Conservation (phyloP, 768 basidiomycete species). For the Dacryopinax primogenitus region DNA sequence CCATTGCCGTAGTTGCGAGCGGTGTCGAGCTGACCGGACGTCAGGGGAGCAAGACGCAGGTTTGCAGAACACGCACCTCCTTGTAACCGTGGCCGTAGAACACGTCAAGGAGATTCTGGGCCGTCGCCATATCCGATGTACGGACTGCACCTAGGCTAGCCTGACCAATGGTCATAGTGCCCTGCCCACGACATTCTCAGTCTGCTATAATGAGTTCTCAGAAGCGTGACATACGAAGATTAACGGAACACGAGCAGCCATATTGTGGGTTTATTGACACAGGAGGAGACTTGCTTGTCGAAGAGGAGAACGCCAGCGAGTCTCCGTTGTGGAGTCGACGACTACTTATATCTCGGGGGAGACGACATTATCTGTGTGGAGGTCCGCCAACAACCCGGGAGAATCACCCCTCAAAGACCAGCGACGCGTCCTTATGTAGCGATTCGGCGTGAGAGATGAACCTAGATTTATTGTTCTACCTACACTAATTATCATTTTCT, state of each 20-base stretch:
- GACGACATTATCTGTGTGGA: background rate
- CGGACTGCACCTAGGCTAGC: background rate
- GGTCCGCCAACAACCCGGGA: background rate
- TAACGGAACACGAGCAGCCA: constrained; percentile 6
- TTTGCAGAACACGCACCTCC: constrained; percentile 35
- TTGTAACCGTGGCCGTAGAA: constrained; percentile 34
- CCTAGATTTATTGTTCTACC: background rate
- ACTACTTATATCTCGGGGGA: background rate
- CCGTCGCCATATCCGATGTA: constrained; percentile 24
- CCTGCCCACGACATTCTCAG: background rate
- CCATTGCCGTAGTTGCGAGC: background rate
- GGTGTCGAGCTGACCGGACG: background rate
- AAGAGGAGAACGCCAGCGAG: background rate
- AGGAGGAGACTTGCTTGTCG: background rate
- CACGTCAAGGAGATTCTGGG: constrained; percentile 36
- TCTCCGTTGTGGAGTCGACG: background rate
- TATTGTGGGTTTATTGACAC: background rate
- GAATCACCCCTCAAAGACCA: background rate
- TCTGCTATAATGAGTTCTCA: background rate
- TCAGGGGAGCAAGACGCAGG: background rate
- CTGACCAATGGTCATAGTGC: background rate
- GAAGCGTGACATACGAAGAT: constrained; percentile 1
- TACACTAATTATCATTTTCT: background rate
- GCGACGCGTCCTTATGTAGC: background rate
- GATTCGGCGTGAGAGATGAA: background rate